Conservation (phyloP, 2,329 filamentous ascomycete genomes). For the Aureobasidium sp. region DNA sequence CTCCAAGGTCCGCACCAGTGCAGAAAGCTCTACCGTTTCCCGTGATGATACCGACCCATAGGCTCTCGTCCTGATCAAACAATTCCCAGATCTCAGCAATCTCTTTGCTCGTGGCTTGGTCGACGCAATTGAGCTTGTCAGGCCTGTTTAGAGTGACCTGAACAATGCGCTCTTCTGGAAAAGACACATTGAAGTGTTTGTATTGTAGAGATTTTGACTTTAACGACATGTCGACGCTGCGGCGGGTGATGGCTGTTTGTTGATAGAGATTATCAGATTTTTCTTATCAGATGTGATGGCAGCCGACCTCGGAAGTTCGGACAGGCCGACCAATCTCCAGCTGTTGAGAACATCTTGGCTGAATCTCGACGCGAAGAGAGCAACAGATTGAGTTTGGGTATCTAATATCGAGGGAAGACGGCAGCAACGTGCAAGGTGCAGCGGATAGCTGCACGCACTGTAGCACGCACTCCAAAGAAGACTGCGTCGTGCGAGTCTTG, state of each 20-base stretch:
- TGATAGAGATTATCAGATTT: neutral
- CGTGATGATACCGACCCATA: constrained; percentile 35
- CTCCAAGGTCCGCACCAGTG: constrained; percentile 47
- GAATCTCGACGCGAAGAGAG: neutral
- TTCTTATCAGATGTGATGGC: neutral
- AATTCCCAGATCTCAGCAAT: constrained; percentile 42
- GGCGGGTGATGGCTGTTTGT: neutral
- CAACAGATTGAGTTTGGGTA: neutral
- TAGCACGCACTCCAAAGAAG: neutral
- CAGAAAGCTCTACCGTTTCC: constrained; percentile 48
- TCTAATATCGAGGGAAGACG: neutral
- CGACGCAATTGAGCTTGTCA: constrained; percentile 15
- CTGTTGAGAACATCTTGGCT: neutral
- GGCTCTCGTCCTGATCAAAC: constrained; percentile 37
- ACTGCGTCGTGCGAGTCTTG: neutral
- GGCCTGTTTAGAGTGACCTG: constrained; percentile 37
- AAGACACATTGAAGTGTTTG: constrained; percentile 28
- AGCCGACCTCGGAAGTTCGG: neutral
- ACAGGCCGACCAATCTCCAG: neutral
- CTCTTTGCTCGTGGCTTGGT: constrained; percentile 35
- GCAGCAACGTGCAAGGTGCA: neutral
- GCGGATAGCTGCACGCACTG: neutral
- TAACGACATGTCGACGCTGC: neutral
- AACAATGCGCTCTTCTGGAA: constrained; percentile 40
- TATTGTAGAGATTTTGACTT: neutral